Conservation (phyloP, 257 asterid genomes). For the Nemophila menziesii region DNA sequence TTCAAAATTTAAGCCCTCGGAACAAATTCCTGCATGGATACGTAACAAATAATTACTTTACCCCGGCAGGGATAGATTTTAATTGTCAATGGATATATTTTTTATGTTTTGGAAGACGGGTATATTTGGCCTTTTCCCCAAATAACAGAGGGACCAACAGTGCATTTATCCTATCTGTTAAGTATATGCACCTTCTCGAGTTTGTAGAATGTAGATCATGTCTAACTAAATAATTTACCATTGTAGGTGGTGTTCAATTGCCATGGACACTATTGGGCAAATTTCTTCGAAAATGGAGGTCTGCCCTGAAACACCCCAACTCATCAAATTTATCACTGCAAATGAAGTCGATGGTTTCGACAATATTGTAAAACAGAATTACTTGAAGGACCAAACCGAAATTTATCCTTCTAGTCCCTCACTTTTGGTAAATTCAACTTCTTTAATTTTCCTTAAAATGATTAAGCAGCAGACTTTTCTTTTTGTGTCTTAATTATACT, state of each 20-base stretch:
- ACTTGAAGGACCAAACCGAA: slow-evolving; percentile 3
- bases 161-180: too few species aligned
- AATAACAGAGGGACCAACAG: too few species aligned
- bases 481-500: neutral
- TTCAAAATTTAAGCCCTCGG: too few species aligned
- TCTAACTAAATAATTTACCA: neutral
- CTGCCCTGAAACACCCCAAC: slow-evolving; percentile 25
- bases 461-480: neutral
- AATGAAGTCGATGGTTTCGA: slow-evolving; percentile 50
- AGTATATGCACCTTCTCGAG: neutral
- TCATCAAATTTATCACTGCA: slow-evolving; percentile 33
- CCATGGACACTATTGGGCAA: slow-evolving; percentile 22
- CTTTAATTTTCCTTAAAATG: neutral
- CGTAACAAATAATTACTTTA: too few species aligned
- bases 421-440: slow-evolving; percentile 14
- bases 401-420: slow-evolving; percentile 12
- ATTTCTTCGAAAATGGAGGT: slow-evolving; percentile 8
- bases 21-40: too few species aligned
- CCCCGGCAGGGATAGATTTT: too few species aligned
- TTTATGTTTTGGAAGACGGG: too few species aligned
- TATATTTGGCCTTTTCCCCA: too few species aligned
- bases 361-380: slow-evolving; percentile 8
- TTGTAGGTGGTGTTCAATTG: slow-evolving; percentile 9
- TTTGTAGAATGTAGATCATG: neutral
- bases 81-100: too few species aligned